Evolutionary conservation across 768 basidiomycete genomes (phyloP).

Genomic region (Hericium alpestre): DNA sequence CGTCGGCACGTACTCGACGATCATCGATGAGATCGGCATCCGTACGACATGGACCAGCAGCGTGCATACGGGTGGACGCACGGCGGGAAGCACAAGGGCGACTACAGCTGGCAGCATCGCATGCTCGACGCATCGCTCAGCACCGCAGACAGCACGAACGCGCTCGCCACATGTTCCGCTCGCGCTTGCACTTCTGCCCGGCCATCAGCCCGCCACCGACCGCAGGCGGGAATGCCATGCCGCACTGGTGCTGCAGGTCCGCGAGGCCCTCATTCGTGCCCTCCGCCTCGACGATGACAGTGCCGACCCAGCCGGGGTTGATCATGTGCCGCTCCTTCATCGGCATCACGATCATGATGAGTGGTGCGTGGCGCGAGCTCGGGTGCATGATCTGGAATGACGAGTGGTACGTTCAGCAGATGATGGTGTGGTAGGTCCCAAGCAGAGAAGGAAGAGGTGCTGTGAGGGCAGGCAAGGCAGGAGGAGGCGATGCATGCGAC

Average conservation of each 20-base stretch:
- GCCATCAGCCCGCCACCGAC: conserved; percentile 30
- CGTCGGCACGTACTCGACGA: conserved; percentile 67
- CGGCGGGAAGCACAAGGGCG: conserved; percentile 55
- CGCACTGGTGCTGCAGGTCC: conserved; percentile 68
- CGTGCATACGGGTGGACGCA: conserved; percentile 73
- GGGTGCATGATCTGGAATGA: conserved; percentile 43
- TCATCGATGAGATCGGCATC: conserved; percentile 96
- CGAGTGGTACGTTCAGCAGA: conserved; percentile 78
- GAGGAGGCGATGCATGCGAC: no score
- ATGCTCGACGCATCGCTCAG: conserved; percentile 83
- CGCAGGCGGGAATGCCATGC: conserved; percentile 53
- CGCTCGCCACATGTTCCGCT: conserved; percentile 48
- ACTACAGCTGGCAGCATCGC: conserved; percentile 67
- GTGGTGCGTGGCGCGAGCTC: conserved; percentile 19
- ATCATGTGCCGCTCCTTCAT: conserved; percentile 28
- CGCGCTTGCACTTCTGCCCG: conserved; percentile 34
- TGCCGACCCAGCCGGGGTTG: conserved; percentile 77
- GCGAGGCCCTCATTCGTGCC: conserved; percentile 78
- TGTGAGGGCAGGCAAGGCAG: no score
- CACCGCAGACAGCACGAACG: conserved; percentile 66
- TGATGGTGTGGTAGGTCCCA: conserved; percentile 69
- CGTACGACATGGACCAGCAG: conserved; percentile 89
- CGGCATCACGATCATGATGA: conserved; percentile 20
- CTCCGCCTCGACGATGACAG: conserved; percentile 74
- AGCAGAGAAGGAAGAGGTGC: no score